Base-by-base conservation (phyloP, 208 protist species). In the Phytomonas sp. region DNA sequence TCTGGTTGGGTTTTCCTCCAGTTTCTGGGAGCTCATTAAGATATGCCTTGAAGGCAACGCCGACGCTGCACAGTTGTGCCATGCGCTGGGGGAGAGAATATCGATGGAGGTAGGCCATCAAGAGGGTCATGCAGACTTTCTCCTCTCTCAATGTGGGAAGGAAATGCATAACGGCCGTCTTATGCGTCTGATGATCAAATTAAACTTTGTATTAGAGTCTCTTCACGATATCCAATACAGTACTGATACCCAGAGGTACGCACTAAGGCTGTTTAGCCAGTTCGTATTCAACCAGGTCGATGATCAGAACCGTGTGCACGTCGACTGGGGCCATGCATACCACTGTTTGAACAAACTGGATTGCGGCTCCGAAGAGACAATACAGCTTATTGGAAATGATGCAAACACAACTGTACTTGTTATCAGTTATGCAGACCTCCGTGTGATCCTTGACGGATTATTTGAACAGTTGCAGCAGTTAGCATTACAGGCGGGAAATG, bases 331-430 rank as follows among this genome's bases (percentile, higher is more conserved):
- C 19, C 96, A 98, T 67, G 94, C 98, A 7, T 96, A 98, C 62
- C 91, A 98, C 63, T 95, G 87, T 29, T 80, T 99, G 66, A 99
- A 99, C 77, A 99, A 99, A 82, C 81, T 99, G 33, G 98, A 99
- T 77, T 88, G 87, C 59, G 97, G 97, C 52, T 91, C 90, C 4
- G 78, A 92, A 40, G 98, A 99, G 67, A 86, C 90, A 29, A 89
- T 99, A 3, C 82, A 97, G 66, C 83, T 99, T 29, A 96, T 98
- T 69, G 83, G 79, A 23, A 86, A 86, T 42, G 95, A 98, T 75
- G 93, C 89, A 69, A 79, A 86, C 71, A 83, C 83, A 33, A 88
- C 88, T 5, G 81, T 98, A 19, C 73, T 99, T 7, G 93, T 99
- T 12, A 89, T 98, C 71, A 92, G 81, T 70, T 99, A 97, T 83